phyloP scores from a whole-genome alignment of 192 early-diverging fungal genomes.

The Coemansia sp. region DNA sequence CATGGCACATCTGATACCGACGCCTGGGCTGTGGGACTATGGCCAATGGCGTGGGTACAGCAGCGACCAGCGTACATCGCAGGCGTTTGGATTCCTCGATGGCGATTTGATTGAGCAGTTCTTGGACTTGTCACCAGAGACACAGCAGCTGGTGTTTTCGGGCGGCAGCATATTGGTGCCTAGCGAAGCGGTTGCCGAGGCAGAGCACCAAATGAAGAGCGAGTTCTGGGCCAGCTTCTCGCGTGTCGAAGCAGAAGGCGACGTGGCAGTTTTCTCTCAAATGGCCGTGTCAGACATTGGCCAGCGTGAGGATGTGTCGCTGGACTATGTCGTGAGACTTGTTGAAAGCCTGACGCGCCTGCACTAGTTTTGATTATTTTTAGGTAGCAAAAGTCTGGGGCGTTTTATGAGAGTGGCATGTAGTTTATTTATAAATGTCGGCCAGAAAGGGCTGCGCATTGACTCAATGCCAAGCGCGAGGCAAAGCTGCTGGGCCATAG shows the following conservation, averaged over 20 bases:
- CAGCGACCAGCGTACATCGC: constrained; percentile 51
- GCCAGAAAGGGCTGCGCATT: not conserved
- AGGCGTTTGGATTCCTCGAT: constrained; percentile 70
- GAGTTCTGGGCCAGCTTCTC: constrained; percentile 31
- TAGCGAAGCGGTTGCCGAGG: not conserved
- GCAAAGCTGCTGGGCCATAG: no score
- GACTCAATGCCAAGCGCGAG: not conserved
- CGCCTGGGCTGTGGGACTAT: constrained; percentile 48
- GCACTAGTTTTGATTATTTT: constrained; percentile 11
- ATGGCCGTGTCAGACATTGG: constrained; percentile 41
- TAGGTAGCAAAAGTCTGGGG: no score
- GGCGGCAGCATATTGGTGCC: constrained; percentile 14
- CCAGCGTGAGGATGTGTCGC: constrained; percentile 19
- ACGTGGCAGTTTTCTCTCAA: constrained; percentile 18
- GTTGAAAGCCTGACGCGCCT: constrained; percentile 41
- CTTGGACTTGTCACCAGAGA: constrained; percentile 62
- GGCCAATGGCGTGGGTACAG: constrained; percentile 63
- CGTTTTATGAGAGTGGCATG: no score
- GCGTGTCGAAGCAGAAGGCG: constrained; percentile 30
- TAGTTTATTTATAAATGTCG: not conserved
- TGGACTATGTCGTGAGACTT: constrained; percentile 37
- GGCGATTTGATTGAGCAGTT: constrained; percentile 91
- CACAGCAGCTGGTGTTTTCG: constrained; percentile 35
- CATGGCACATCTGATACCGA: constrained; percentile 55
- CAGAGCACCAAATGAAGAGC: constrained; percentile 17